Conservation (phyloP, 495 filamentous ascomycete genomes). For the Aspergillus egyptiacus region DNA sequence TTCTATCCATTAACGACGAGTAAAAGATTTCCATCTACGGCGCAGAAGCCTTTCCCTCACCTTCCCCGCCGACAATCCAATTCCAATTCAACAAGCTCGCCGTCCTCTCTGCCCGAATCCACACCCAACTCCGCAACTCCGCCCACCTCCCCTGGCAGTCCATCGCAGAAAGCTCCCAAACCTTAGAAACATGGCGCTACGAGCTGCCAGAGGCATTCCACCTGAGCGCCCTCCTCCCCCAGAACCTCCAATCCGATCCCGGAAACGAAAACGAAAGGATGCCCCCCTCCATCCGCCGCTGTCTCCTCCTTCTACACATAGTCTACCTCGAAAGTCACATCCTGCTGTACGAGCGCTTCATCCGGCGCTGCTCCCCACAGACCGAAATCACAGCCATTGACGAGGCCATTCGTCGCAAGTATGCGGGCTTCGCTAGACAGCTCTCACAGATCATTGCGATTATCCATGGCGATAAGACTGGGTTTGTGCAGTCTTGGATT, state of each 20-base stretch:
- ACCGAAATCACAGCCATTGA: not conserved
- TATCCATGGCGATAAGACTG: not conserved
- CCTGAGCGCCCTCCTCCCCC: not conserved
- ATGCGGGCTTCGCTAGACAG: not conserved
- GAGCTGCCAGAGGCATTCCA: not conserved
- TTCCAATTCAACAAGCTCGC: not conserved
- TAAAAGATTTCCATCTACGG: no score
- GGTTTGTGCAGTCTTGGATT: not conserved
- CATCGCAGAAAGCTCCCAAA: not conserved
- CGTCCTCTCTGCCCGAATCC: not conserved
- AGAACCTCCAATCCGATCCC: no score
- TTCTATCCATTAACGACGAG: no score
- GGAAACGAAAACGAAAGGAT: not conserved
- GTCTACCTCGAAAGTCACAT: not conserved
- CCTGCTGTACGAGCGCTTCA: not conserved
- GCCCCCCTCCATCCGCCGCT: not conserved
- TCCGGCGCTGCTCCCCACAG: not conserved
- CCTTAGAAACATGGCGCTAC: not conserved
- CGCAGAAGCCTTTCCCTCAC: not conserved
- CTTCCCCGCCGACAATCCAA: not conserved
- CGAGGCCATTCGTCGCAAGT: not conserved
- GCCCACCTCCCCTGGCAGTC: not conserved
- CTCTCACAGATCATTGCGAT: not conserved
- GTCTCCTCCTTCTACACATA: not conserved
- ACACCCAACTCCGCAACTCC: not conserved